Evolutionary conservation across 2,329 filamentous ascomycete genomes (phyloP).

Genomic region (Samsoniella hepiali): DNA sequence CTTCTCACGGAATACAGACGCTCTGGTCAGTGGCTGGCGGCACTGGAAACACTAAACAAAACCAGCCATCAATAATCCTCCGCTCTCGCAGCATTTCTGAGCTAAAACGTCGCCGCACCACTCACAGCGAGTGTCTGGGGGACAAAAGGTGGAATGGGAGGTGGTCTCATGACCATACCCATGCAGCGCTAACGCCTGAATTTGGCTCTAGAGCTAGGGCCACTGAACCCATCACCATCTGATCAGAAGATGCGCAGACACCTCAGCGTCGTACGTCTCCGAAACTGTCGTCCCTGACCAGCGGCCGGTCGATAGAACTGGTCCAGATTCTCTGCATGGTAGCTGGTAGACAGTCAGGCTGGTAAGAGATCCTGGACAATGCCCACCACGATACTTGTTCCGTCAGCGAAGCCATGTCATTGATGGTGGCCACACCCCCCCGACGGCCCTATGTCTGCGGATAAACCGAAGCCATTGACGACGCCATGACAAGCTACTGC

Average conservation of each 20-base stretch:
- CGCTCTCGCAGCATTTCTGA: slow-evolving; percentile 7
- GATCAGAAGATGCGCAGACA: background rate
- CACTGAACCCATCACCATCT: slow-evolving; percentile 19
- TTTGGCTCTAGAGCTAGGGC: slow-evolving; percentile 18
- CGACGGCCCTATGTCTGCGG: background rate
- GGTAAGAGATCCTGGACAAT: background rate
- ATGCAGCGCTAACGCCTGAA: slow-evolving; percentile 28
- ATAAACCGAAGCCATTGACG: slow-evolving; percentile 5
- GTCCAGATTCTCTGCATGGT: slow-evolving; percentile 2
- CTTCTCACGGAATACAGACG: background rate
- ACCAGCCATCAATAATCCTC: slow-evolving; percentile 5
- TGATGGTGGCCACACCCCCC: background rate
- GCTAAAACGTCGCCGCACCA: slow-evolving; percentile 16
- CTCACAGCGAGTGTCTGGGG: slow-evolving; percentile 7
- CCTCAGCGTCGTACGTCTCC: background rate
- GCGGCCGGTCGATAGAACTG: background rate
- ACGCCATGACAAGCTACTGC: slow-evolving; percentile 9
- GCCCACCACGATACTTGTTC: background rate
- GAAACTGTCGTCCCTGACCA: slow-evolving; percentile 3
- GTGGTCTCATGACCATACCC: slow-evolving; percentile 32
- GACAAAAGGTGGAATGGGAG: slow-evolving; percentile 24
- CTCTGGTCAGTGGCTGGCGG: slow-evolving; percentile 5
- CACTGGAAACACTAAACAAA: slow-evolving; percentile 11
- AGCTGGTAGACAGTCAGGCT: background rate
- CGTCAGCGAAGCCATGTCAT: background rate